Percentiles rank a stretch among this genome's conserved stretches.
Conservation (phyloP, 768 basidiomycete species). For the Russula ochroleuca region DNA sequence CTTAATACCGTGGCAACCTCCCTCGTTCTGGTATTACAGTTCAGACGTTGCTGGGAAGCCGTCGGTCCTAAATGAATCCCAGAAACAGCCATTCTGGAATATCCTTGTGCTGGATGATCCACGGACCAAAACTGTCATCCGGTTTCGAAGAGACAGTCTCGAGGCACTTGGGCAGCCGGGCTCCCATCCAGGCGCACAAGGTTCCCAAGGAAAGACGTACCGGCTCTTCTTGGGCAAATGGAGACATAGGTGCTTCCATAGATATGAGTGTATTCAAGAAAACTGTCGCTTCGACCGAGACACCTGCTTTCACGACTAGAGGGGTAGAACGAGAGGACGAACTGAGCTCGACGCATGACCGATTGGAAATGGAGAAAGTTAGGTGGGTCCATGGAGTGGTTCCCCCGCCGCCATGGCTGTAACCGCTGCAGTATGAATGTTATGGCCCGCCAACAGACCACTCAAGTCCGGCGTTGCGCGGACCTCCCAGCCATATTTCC, state of each 20-base stretch:
- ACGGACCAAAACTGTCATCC: conserved; percentile 46
- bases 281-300: neutral
- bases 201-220: neutral
- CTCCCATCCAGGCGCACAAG: conserved; percentile 28
- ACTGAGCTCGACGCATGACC: neutral
- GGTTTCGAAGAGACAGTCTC: conserved; percentile 35
- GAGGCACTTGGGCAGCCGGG: conserved; percentile 34
- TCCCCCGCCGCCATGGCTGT: no score
- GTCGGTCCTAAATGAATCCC: conserved; percentile 48
- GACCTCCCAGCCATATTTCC: neutral
- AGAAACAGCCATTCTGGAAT: conserved; percentile 62
- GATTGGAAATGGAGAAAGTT: neutral
- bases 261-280: neutral
- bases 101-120: conserved; percentile 55
- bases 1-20: neutral
- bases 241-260: no score
- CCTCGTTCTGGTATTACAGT: conserved; percentile 4
- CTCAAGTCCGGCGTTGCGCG: neutral
- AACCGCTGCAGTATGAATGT: neutral
- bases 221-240: neutral
- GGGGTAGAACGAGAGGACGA: neutral
- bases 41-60: conserved; percentile 76
- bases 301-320: neutral
- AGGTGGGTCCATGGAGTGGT: no score
- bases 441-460: no score